Conservation (phyloP, 1,139 yeast species). For the Lodderomyces oxycetoniae region DNA sequence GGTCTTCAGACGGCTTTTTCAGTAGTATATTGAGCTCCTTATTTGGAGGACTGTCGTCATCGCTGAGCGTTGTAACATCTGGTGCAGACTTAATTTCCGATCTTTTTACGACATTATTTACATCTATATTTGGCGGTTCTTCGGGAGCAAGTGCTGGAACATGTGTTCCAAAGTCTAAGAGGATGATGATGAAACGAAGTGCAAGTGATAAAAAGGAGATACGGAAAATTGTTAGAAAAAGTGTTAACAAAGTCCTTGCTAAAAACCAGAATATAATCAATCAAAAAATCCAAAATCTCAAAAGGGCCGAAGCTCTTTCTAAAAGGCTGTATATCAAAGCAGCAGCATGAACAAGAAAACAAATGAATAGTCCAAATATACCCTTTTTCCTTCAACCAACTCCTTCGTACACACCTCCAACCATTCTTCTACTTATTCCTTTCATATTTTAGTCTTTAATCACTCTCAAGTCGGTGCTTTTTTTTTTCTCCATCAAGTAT, state of each 20-base stretch:
- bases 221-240: conserved; percentile 17
- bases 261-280: conserved; percentile 8
- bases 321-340: neutral
- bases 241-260: conserved; percentile 14
- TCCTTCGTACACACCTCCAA: too few relatives aligned
- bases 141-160: conserved; percentile 10
- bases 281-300: conserved; percentile 6
- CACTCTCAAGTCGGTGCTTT: too few relatives aligned
- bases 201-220: conserved; percentile 19
- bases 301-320: conserved; percentile 5
- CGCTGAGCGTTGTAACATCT: conserved; percentile 3
- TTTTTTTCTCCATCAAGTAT: too few relatives aligned
- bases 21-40: conserved; percentile 6
- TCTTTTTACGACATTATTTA: conserved; percentile 10
- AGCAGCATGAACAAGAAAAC: neutral
- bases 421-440: too few relatives aligned
- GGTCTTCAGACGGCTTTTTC: conserved; percentile 15
- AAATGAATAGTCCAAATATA: too few relatives aligned
- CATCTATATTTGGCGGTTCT: conserved; percentile 12
- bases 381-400: neutral
- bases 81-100: conserved; percentile 10
- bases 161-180: conserved; percentile 6
- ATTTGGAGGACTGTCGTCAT: conserved; percentile 8
- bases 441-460: too few relatives aligned
- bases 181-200: conserved; percentile 7